These are phyloP conservation scores for Pseudoscleropodium purum DNA, from an alignment of 225 moss, liverwort and hornwort species.

Conservation along the genomic window DNA sequence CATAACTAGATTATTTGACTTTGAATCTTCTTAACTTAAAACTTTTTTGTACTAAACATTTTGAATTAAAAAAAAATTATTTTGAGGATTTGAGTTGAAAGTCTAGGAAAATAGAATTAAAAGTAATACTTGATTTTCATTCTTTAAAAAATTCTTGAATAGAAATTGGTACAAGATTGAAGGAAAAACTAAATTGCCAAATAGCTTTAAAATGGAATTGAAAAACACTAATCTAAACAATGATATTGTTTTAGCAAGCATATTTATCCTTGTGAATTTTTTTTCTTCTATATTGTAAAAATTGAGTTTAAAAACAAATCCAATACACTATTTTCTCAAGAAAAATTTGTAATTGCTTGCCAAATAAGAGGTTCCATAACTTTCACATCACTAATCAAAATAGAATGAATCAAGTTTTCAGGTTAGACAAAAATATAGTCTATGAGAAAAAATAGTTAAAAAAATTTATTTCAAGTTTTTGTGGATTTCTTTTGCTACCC, in stretches of 20 bases:
- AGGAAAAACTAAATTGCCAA: not conserved
- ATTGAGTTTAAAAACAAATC: not conserved
- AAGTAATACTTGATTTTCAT: not conserved
- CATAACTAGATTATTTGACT: not conserved
- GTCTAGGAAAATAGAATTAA: no score
- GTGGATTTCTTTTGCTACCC: not conserved
- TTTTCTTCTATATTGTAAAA: not conserved
- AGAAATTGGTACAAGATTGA: not conserved
- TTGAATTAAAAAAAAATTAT: not conserved
- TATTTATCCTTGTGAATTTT: not conserved
- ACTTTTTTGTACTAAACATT: not conserved
- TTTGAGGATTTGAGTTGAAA: not conserved
- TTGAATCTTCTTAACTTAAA: not conserved
- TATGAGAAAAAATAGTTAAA: not conserved
- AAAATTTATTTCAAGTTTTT: not conserved
- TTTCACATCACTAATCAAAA: not conserved
- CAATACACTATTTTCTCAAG: no score
- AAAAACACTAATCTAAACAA: accelerated
- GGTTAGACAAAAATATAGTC: accelerated
- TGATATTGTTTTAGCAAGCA: not conserved
- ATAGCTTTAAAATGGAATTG: not conserved
- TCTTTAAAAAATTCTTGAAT: not conserved
- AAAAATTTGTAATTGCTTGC: not conserved
- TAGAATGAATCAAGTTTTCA: not conserved
- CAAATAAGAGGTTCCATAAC: not conserved